Conservation (phyloP, 1,284 basidiomycete species). For the Pseudozyma tsukubaensis region DNA sequence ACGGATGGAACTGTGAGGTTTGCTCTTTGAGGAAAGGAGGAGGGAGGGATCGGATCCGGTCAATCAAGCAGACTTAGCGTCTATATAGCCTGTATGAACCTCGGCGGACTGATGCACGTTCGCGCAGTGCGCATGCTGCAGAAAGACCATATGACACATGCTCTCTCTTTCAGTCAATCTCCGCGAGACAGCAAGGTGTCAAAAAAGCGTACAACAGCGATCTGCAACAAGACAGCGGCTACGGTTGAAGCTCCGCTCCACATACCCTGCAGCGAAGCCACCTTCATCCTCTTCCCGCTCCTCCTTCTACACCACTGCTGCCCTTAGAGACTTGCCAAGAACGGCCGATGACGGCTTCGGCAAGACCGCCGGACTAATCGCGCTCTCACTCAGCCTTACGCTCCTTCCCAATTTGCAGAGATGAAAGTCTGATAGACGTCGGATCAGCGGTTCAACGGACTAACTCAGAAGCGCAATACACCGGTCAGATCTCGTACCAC, state of each 20-base stretch:
- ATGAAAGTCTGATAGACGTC: no score
- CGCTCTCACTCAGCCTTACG: background rate
- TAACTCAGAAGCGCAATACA: no score
- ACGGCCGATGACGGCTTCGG: background rate
- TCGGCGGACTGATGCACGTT: constrained; percentile 14
- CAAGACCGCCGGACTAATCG: background rate
- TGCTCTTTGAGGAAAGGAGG: background rate
- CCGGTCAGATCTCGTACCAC: no score
- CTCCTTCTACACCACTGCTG: background rate
- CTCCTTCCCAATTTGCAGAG: no score
- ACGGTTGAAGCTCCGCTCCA: constrained; percentile 17
- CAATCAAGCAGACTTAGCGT: background rate
- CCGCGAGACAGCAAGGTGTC: no score
- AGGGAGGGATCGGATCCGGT: background rate
- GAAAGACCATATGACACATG: constrained; percentile 1
- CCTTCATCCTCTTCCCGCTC: constrained; percentile 1
- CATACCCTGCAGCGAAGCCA: constrained; percentile 9
- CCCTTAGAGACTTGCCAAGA: no score
- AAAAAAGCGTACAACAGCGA: background rate
- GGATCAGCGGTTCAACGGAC: no score
- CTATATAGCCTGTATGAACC: constrained; percentile 10
- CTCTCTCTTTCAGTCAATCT: background rate
- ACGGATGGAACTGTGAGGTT: background rate
- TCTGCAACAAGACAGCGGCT: constrained; percentile 3
- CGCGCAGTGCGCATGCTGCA: background rate